Conservation (phyloP, 495 filamentous ascomycete species). For the Penicillium turbatum region DNA sequence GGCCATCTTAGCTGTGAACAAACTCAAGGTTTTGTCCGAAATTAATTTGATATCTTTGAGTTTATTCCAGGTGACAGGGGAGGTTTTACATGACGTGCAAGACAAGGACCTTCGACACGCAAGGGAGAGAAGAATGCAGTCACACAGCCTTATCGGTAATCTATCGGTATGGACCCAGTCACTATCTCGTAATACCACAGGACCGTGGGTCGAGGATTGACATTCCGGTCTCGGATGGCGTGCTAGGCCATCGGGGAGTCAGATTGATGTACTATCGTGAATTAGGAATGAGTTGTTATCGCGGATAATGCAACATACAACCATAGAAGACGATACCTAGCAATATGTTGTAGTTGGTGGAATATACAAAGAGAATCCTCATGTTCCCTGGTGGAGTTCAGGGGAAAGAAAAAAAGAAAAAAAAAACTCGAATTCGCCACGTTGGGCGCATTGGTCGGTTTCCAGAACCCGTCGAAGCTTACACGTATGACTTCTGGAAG, state of each 20-base stretch:
- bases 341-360: no score
- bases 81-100: constrained; percentile 5
- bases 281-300: background rate
- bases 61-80: constrained; percentile 3
- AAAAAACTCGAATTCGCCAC: constrained; percentile 6
- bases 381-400: constrained; percentile 4
- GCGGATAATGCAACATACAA: background rate
- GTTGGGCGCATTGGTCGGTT: constrained; percentile 6
- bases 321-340: no score
- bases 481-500: constrained; percentile 11
- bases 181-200: background rate
- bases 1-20: background rate
- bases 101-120: constrained; percentile 5
- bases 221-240: constrained; percentile 28
- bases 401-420: constrained; percentile 5
- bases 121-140: constrained; percentile 15
- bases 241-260: constrained; percentile 16
- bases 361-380: background rate
- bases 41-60: constrained; percentile 1
- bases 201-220: constrained; percentile 26
- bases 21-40: background rate
- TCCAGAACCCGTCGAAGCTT: constrained; percentile 8
- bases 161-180: background rate
- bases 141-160: constrained; percentile 7
- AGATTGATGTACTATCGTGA: constrained; percentile 13